These are phyloP conservation scores for Septoria petroselini DNA, from an alignment of 2,329 filamentous ascomycete genomes.

Conservation along the genomic window DNA sequence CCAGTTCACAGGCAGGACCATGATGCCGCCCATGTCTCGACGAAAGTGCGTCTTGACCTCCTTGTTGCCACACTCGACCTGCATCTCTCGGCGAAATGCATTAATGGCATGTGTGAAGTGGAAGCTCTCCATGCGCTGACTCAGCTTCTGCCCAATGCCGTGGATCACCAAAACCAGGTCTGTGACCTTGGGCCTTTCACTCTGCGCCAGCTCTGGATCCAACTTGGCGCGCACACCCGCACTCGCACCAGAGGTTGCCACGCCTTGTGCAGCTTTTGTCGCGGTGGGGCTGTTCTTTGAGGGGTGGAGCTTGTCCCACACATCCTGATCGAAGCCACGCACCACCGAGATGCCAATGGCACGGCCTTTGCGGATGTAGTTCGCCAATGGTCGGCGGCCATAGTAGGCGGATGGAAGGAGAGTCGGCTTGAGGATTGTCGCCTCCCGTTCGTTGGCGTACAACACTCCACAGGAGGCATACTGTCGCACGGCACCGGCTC, in stretches of 20 bases:
- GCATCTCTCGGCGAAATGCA: conserved; percentile 78
- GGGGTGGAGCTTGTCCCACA: conserved; percentile 73
- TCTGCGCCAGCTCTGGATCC: conserved; percentile 61
- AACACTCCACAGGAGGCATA: conserved; percentile 80
- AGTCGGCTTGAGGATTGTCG: conserved; percentile 82
- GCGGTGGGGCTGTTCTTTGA: conserved; percentile 43
- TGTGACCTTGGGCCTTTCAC: conserved; percentile 68
- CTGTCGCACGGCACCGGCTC: conserved; percentile 50
- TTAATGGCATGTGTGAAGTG: conserved; percentile 98
- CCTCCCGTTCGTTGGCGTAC: conserved; percentile 72
- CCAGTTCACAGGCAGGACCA: conserved; percentile 96
- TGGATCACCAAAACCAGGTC: conserved; percentile 90
- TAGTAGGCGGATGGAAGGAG: conserved; percentile 83
- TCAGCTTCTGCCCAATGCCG: conserved; percentile 94
- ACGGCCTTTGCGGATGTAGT: conserved; percentile 74
- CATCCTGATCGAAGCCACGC: conserved; percentile 75
- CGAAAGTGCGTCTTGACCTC: conserved; percentile 73
- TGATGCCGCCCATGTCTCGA: conserved; percentile 78
- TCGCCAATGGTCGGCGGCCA: conserved; percentile 73
- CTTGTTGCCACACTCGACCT: conserved; percentile 73
- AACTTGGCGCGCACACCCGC: conserved; percentile 40
- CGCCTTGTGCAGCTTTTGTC: conserved; percentile 45
- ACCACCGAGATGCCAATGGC: conserved; percentile 84
- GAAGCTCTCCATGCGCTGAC: conserved; percentile 90
- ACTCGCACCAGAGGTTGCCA: conserved; percentile 46